phyloP scores from a whole-genome alignment of 1,284 basidiomycete species.

The Takashimella koratensis region DNA sequence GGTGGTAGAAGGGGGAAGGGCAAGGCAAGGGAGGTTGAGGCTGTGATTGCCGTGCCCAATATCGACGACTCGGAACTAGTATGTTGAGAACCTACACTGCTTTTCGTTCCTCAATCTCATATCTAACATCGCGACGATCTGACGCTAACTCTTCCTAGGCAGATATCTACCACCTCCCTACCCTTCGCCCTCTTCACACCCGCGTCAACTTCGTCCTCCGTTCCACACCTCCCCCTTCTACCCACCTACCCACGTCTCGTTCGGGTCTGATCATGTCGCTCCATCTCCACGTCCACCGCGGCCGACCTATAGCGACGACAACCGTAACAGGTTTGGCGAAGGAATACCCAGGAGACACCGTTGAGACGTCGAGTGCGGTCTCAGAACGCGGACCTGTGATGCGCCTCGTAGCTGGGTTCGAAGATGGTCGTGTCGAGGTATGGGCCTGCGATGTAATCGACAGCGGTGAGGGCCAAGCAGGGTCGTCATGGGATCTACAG shows the following conservation, averaged over 20 bases:
- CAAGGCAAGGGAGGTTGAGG: slow-evolving; percentile 37
- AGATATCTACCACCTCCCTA: slow-evolving; percentile 72
- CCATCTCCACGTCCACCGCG: slow-evolving; percentile 55
- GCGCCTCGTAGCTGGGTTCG: slow-evolving; percentile 67
- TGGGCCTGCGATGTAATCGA: slow-evolving; percentile 52
- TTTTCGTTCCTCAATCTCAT: not conserved
- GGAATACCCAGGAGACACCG: too few relatives aligned
- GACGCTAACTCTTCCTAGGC: too few relatives aligned
- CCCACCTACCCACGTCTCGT: not conserved
- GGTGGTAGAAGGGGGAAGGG: slow-evolving; percentile 11
- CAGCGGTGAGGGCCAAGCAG: not conserved
- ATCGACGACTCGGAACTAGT: slow-evolving; percentile 80
- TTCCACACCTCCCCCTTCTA: not conserved
- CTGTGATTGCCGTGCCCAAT: slow-evolving; percentile 74
- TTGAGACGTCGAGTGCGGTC: not conserved
- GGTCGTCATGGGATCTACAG: slow-evolving; percentile 58
- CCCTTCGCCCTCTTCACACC: slow-evolving; percentile 65
- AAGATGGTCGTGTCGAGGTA: slow-evolving; percentile 71
- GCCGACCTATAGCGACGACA: slow-evolving; percentile 30
- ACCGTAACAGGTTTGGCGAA: too few relatives aligned
- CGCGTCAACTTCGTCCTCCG: slow-evolving; percentile 48
- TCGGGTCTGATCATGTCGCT: slow-evolving; percentile 81
- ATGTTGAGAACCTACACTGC: slow-evolving; percentile 30
- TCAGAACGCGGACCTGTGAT: slow-evolving; percentile 29
- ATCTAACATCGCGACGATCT: too few relatives aligned